phyloP scores from a whole-genome alignment of 2,329 filamentous ascomycete species.

The Lasiodiplodia gonubiensis region DNA sequence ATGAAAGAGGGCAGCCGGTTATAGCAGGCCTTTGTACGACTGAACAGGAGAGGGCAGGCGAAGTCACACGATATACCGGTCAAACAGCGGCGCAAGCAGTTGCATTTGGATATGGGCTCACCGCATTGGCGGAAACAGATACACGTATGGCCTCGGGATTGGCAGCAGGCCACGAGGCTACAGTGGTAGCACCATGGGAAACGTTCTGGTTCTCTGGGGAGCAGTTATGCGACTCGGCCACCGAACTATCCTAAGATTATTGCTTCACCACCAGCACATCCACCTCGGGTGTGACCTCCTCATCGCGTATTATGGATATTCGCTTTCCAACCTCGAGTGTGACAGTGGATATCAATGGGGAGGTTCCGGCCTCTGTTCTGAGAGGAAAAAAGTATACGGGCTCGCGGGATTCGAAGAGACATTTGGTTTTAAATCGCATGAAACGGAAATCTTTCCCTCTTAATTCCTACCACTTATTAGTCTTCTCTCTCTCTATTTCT shows the following conservation, averaged over 20 bases:
- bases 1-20: not conserved
- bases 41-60: not conserved
- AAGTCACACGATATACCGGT: not conserved
- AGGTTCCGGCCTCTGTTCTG: not conserved
- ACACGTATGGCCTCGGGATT: not conserved
- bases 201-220: not conserved
- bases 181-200: not conserved
- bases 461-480: constrained; percentile 1
- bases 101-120: not conserved
- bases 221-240: not conserved
- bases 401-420: not conserved
- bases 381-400: constrained; percentile 5
- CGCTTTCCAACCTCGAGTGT: not conserved
- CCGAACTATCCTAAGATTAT: not conserved
- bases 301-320: constrained; percentile 1
- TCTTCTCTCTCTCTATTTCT: not conserved
- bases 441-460: constrained; percentile 11
- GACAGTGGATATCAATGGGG: not conserved
- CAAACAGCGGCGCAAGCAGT: not conserved
- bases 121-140: not conserved
- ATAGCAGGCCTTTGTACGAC: not conserved
- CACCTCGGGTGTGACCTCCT: constrained; percentile 3
- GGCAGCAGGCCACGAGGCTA: not conserved
- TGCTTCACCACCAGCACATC: constrained; percentile 4
- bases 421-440: not conserved